Evolutionary conservation across 768 basidiomycete genomes (phyloP).

Genomic region (Suillus occidentalis): DNA sequence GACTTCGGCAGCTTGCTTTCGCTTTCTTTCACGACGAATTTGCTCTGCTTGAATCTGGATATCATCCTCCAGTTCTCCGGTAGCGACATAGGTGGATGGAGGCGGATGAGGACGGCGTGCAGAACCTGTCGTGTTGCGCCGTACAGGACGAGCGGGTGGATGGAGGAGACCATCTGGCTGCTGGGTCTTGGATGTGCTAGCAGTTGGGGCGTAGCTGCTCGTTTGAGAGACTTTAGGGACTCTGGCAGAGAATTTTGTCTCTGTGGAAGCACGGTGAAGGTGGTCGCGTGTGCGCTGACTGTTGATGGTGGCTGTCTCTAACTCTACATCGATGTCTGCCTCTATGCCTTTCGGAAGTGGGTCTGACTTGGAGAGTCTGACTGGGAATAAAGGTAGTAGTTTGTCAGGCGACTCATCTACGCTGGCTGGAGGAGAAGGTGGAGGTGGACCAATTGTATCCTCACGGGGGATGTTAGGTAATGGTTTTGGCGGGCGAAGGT

Average conservation of each 20-base stretch:
- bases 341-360: conserved; percentile 28
- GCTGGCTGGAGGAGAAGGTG: conserved; percentile 54
- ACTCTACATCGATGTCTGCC: conserved; percentile 23
- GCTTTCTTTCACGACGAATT: conserved; percentile 80
- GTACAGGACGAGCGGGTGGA: conserved; percentile 49
- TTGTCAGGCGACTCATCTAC: conserved; percentile 25
- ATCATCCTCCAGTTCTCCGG: conserved; percentile 46
- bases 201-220: conserved; percentile 16
- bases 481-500: conserved; percentile 37
- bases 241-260: conserved; percentile 42
- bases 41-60: conserved; percentile 89
- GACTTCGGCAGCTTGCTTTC: conserved; percentile 64
- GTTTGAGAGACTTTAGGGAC: conserved; percentile 21
- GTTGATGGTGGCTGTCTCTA: conserved; percentile 17
- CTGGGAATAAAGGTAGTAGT: conserved; percentile 30
- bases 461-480: conserved; percentile 33
- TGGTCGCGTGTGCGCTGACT: conserved; percentile 29
- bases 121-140: conserved; percentile 75
- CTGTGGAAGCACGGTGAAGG: conserved; percentile 50
- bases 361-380: conserved; percentile 22
- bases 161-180: conserved; percentile 52
- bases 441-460: conserved; percentile 49
- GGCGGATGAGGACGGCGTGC: conserved; percentile 31
- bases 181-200: conserved; percentile 26
- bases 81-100: conserved; percentile 40